Evolutionary conservation across 2,329 filamentous ascomycete species (phyloP).

Genomic region (Colletotrichum limetticola): DNA sequence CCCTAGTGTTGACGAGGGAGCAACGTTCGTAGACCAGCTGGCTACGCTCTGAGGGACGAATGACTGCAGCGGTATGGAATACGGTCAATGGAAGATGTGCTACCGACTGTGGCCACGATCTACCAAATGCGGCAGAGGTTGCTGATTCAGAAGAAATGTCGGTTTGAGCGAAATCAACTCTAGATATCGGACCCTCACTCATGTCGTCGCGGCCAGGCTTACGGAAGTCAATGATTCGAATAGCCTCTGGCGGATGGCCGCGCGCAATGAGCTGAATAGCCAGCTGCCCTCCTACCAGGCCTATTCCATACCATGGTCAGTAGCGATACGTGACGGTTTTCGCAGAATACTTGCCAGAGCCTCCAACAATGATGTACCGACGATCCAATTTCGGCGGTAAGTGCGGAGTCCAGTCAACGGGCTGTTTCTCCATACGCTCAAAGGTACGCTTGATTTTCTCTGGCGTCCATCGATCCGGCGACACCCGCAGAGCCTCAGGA

Average conservation of each 20-base stretch:
- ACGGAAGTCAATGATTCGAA: constrained; percentile 65
- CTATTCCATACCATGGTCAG: constrained; percentile 41
- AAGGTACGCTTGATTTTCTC: constrained; percentile 49
- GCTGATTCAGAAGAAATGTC: constrained; percentile 60
- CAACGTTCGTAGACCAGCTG: constrained; percentile 55
- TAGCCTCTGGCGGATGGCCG: constrained; percentile 59
- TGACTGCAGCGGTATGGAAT: constrained; percentile 67
- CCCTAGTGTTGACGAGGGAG: constrained; percentile 60
- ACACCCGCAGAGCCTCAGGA: constrained; percentile 45
- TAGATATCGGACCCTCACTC: constrained; percentile 44
- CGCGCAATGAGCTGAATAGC: constrained; percentile 63
- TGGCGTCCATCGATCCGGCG: constrained; percentile 49
- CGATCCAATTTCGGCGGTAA: constrained; percentile 53
- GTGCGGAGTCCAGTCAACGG: constrained; percentile 50
- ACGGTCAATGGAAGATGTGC: constrained; percentile 62
- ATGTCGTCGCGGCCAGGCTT: constrained; percentile 55
- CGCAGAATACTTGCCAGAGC: constrained; percentile 50
- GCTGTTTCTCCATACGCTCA: constrained; percentile 46
- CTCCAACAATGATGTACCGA: constrained; percentile 58
- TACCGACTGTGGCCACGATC: constrained; percentile 55
- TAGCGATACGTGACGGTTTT: neutral
- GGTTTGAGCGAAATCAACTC: constrained; percentile 56
- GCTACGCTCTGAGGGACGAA: constrained; percentile 61
- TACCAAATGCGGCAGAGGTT: constrained; percentile 56
- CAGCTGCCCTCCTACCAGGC: constrained; percentile 66